phyloP scores from a whole-genome alignment of 305 asterid species.

The Andrographis paniculata region DNA sequence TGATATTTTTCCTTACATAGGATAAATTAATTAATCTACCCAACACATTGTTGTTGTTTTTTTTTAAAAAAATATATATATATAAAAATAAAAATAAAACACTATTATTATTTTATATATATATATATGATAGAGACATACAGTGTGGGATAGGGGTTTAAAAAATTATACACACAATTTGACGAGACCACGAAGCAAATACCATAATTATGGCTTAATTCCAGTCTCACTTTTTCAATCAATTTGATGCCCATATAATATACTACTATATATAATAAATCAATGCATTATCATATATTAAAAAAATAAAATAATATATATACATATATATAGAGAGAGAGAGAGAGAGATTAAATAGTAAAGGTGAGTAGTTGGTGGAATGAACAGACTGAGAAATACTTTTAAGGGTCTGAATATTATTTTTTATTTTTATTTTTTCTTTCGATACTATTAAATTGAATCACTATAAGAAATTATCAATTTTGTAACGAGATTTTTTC shows the following conservation, averaged over 20 bases:
- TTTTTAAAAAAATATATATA: too few species aligned
- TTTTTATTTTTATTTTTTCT: not conserved
- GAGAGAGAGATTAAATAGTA: too few species aligned
- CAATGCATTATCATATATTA: too few species aligned
- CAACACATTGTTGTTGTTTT: too few species aligned
- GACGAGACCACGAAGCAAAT: constrained; percentile 33
- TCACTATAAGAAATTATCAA: too few species aligned
- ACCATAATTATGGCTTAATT: constrained; percentile 19
- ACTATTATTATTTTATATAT: too few species aligned
- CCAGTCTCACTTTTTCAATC: constrained; percentile 16
- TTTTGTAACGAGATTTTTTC: too few species aligned
- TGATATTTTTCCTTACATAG: not conserved
- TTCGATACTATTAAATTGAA: too few species aligned
- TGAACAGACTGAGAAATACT: constrained; percentile 32
- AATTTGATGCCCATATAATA: not conserved
- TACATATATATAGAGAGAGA: not conserved
- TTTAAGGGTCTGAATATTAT: too few species aligned
- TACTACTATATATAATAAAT: not conserved
- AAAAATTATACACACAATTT: constrained; percentile 17
- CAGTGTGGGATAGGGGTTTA: constrained; percentile 17
- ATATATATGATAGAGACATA: constrained; percentile 26
- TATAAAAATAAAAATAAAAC: too few species aligned
- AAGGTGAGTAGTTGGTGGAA: constrained; percentile 25
- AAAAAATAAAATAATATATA: too few species aligned
- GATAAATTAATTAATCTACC: too few species aligned